These are phyloP conservation scores for Dothideomycetidae sp. DNA, from an alignment of 2,329 filamentous ascomycete genomes.

Conservation along the genomic window DNA sequence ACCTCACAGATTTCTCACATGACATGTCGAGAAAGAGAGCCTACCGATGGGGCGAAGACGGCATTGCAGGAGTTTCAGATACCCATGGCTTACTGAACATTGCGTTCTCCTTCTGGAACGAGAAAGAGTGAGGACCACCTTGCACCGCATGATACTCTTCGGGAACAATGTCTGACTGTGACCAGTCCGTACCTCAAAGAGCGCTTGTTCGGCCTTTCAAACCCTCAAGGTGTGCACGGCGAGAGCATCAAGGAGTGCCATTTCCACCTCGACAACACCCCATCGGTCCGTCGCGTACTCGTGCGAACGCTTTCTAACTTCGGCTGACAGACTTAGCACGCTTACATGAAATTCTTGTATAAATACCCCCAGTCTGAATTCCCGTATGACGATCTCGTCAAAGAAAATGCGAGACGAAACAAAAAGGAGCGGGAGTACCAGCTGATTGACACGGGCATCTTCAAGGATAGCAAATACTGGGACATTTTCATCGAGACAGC, in stretches of 20 bases:
- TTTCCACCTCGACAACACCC: conserved; percentile 92
- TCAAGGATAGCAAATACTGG: conserved; percentile 85
- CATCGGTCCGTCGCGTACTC: conserved; percentile 38
- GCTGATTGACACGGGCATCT: conserved; percentile 74
- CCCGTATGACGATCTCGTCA: conserved; percentile 75
- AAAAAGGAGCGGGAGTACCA: conserved; percentile 80
- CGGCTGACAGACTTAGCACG: conserved; percentile 48
- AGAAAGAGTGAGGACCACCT: conserved; percentile 57
- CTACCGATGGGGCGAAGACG: conserved; percentile 93
- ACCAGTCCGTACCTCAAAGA: conserved; percentile 81
- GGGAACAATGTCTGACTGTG: conserved; percentile 30
- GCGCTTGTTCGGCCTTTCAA: conserved; percentile 84
- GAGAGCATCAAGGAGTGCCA: conserved; percentile 95
- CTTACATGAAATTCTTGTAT: conserved; percentile 98
- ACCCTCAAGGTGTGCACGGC: conserved; percentile 92
- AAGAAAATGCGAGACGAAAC: conserved; percentile 65
- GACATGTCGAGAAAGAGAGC: conserved; percentile 78
- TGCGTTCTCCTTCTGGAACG: conserved; percentile 95
- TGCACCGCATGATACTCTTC: conserved; percentile 2
- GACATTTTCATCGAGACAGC: conserved; percentile 95
- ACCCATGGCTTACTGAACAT: conserved; percentile 85
- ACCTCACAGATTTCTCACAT: conserved; percentile 68
- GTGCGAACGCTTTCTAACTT: conserved; percentile 5
- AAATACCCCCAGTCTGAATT: conserved; percentile 90
- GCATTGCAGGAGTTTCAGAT: conserved; percentile 90